Evolutionary conservation across 371 early-diverging fungal species (phyloP).

Genomic region (Mortierella sp.): DNA sequence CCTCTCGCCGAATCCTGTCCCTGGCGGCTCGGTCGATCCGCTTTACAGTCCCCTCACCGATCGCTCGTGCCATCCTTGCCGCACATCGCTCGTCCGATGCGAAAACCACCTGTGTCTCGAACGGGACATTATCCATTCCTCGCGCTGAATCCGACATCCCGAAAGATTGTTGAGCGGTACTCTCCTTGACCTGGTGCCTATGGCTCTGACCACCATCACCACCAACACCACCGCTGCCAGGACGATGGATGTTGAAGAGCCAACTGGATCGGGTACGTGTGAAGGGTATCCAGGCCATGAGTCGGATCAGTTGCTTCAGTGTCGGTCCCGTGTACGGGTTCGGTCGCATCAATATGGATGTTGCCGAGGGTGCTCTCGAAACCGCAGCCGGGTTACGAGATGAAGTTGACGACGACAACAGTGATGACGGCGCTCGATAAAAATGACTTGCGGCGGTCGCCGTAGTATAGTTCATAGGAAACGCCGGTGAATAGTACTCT

Average conservation of each 20-base stretch:
- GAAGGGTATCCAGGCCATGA: constrained; percentile 23
- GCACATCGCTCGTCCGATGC: constrained; percentile 34
- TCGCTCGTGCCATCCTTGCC: constrained; percentile 25
- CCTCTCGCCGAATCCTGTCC: constrained; percentile 17
- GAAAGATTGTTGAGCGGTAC: not conserved
- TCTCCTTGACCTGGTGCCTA: not conserved
- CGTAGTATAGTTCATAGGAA: not conserved
- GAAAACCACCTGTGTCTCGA: constrained; percentile 27
- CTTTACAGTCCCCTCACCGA: constrained; percentile 26
- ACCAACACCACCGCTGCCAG: no score
- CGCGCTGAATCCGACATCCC: not conserved
- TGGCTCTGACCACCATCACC: no score
- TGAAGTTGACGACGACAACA: not conserved
- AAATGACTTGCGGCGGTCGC: no score
- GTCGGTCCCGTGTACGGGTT: constrained; percentile 40
- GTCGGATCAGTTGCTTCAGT: constrained; percentile 12
- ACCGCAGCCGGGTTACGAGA: no score
- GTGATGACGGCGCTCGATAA: not conserved
- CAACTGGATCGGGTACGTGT: constrained; percentile 11
- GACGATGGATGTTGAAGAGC: not conserved
- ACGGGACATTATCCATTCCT: constrained; percentile 8
- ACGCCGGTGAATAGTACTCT: constrained; percentile 18
- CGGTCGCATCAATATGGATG: not conserved
- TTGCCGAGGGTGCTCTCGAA: not conserved
- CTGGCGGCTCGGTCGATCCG: constrained; percentile 5